These are phyloP conservation scores for Trichoderma hamatum DNA, from an alignment of 2,329 filamentous ascomycete genomes.

Conservation along the genomic window DNA sequence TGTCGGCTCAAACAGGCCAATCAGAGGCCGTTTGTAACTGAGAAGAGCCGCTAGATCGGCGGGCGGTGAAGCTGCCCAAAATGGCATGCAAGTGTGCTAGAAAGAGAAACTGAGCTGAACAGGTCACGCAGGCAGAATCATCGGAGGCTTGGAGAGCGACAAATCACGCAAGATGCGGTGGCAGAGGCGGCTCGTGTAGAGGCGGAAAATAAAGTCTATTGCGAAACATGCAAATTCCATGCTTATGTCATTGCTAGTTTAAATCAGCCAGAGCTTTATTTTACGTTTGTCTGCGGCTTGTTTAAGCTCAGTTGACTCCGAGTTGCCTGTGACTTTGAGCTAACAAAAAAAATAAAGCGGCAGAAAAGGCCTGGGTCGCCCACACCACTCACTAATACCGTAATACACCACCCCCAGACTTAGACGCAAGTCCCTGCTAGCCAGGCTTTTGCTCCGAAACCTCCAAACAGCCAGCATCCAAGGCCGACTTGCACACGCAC, in stretches of 20 bases:
- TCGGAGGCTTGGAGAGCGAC: neutral
- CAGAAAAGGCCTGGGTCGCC: constrained; percentile 18
- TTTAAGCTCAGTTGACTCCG: neutral
- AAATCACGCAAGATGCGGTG: neutral
- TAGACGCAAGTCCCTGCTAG: constrained; percentile 23
- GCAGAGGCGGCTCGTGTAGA: neutral
- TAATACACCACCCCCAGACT: constrained; percentile 14
- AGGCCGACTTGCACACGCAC: neutral
- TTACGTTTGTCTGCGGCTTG: neutral
- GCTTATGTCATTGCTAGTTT: neutral
- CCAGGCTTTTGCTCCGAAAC: constrained; percentile 24
- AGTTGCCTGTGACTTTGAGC: constrained; percentile 5
- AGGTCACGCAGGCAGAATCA: constrained; percentile 18
- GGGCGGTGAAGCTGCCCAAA: constrained; percentile 25
- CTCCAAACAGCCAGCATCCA: neutral
- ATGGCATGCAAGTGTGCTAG: constrained; percentile 16
- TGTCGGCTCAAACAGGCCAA: constrained; percentile 12
- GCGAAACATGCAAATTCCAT: neutral
- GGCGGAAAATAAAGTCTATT: neutral
- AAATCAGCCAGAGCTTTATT: neutral
- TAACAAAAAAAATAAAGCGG: constrained; percentile 17
- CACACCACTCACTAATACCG: constrained; percentile 21
- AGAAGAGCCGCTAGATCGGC: constrained; percentile 9
- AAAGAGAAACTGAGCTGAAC: constrained; percentile 12
- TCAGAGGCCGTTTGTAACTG: constrained; percentile 18